Base-by-base conservation (phyloP, 176 grass and related monocot species). In the Juncus inflexus region DNA sequence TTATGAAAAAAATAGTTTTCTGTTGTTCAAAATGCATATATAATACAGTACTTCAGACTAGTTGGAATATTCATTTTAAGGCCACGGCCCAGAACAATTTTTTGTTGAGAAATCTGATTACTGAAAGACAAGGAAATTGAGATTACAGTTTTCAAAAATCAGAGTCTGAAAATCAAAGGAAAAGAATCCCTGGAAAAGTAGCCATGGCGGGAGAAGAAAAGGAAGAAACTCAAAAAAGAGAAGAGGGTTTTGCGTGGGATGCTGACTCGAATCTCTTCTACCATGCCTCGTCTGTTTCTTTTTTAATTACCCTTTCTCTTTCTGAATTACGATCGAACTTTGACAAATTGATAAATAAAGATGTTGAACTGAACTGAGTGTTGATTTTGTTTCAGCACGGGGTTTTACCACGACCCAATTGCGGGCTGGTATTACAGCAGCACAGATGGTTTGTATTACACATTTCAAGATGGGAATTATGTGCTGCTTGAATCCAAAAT, bases 401-500 rank as follows among this genome's bases (percentile, higher is more conserved):
- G 85, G 55, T 97, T 97, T 83, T 97, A 91, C 57, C 83, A 97
- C 64, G 88, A 97, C 52, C 80, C 88, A 16, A 35, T 60, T 5
- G 80, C 85, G 76, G 94, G 87, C 63, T 91, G 92, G 88, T 91
- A 89, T 64, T 97, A 86, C 72, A 84, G 67, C 75, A 82, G 76
- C 64, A 80, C 62, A 77, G 85, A 97, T 74, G 75, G 85, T 12
- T 65, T 68, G 9, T 91, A 97, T 51, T 91, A 91, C 60, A 68
- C 60, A 55, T 96, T 74, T 47, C 70, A 86, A 55, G 66, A 91
- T 76, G 85, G 74, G 83, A 72, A 68, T 60, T 97, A 84, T 40
- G 6, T 84, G 55, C 80, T 52, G 5, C 81, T 80, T 52, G 58
- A 7, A 10, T 59, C 76, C 60, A 47, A 65, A 67, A 38, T 14